Evolutionary conservation across 306 rosid species (phyloP), one percentile per base, ranked within the genome.

Genomic region (Cucumis melo): DNA sequence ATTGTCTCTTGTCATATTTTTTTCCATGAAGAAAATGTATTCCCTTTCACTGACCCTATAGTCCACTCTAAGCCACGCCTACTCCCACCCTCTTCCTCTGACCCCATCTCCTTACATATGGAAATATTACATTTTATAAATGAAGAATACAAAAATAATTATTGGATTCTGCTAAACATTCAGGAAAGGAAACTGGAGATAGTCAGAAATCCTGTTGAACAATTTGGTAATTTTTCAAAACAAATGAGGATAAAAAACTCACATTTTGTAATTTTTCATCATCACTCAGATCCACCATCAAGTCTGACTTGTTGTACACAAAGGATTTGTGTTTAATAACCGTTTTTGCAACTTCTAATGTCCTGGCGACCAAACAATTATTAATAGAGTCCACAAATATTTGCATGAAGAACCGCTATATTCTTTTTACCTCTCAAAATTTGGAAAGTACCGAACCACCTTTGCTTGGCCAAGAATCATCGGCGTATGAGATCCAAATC

Each of bases 401-500:
- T 24, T 20, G 29, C 65, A 50, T 68, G 73, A 66, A 76, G 12
- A 38, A 61, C 39, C 72, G 39, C 63, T 72, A 67, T 39, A 51
- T 46, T 57, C 60, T 54, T 32, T 83, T 78, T 78, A 94, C 98
- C 98, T 89, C 82, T 89, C 93, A 78, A 85, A 89, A 84, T 94
- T 83, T 41, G 96, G 92, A 41, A 81, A 92, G 81, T 92, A 94
- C 36, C 97, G 95, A 55, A 92, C 89, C 83, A 94, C 95, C 80
- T 89, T 94, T 82, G 97, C 96, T 88, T 94, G 98, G 76, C 98
- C 98, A 77, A 89, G 93, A 89, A 94, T 81, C 88, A 94, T 80
- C 34, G 98, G 91, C 38, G 96, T 94, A 80, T 94, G 96, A 83
- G 98, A 92, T 73, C 97, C 98, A 85, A 94, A 94, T 84, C 93